Percentiles rank a stretch among this genome's conserved stretches.
These are phyloP conservation scores for Chlamydomonas incerta DNA, from an alignment of 139 green algal species.

Conservation along the genomic window DNA sequence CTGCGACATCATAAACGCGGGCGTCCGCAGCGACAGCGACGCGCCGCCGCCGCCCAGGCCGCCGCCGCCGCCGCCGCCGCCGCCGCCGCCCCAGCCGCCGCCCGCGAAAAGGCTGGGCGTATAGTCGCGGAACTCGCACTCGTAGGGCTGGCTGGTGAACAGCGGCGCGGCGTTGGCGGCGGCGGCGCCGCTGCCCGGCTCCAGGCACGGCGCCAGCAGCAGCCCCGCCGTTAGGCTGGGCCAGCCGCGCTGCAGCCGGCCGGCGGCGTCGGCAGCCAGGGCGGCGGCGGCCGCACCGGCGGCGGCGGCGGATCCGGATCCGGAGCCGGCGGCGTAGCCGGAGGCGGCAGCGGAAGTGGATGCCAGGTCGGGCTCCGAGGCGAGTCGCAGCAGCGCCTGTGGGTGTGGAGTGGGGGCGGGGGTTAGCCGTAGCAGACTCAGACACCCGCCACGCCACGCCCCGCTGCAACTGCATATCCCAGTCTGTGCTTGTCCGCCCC, in stretches of 20 bases:
- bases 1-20: conserved; percentile 24
- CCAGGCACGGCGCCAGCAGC: conserved; percentile 26
- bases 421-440: no score
- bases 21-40: conserved; percentile 11
- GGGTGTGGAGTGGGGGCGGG: no score
- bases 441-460: no score
- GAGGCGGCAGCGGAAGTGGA: background rate
- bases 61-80: background rate
- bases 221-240: background rate
- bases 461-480: no score
- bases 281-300: background rate
- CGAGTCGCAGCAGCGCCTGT: conserved; percentile 24
- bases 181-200: background rate
- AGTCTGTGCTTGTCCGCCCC: no score
- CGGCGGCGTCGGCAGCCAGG: background rate
- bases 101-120: conserved; percentile 35
- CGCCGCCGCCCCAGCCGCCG: background rate
- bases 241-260: conserved; percentile 15
- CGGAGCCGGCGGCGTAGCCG: background rate
- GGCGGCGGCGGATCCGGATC: background rate
- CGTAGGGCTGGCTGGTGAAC: conserved; percentile 13
- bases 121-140: conserved; percentile 42
- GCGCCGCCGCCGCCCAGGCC: background rate
- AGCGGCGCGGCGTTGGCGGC: conserved; percentile 14
- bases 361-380: background rate